Base-by-base conservation (phyloP, 176 grass and related monocot species). In the Lolium perenne region DNA sequence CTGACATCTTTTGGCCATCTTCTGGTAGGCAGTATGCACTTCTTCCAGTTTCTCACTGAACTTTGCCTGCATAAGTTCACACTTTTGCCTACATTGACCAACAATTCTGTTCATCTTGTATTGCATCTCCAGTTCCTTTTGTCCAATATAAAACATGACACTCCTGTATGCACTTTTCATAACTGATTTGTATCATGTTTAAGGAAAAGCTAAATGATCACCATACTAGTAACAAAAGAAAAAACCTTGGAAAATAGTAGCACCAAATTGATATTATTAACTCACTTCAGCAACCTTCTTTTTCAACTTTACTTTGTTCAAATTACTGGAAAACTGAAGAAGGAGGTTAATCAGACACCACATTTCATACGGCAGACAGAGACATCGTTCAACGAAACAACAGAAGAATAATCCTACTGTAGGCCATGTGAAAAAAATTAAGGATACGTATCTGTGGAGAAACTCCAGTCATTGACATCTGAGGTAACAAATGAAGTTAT, bases 121-220 rank as follows among this genome's bases (percentile, higher is more conserved):
- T 77, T 97, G 87, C 95, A 97, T 93, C 85, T 97, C 93, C 38
- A 97, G 78, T 40, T 97, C 93, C 82, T 97, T 95, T 86, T 97
- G 95, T 64, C 95, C 95, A 66, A 92, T 92, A 72, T 93, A 95
- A 82, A 97, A 97, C 95, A 95, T 92, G 51, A 97, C 87, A 69
- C 95, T 95, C 84, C 77, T 91, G 83, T 95, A 97, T 63, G 76
- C 89, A 88, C 85, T 94, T 86, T 97, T 95, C 95, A 97, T 92
- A 77, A 97, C 95, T 95, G 87, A 86, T 86, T 86, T 67, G 17
- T 77, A 67, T 53, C 73, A 48, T 23, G 45, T 48, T 87, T 35
- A 91, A 87, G 87, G 64, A 82, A 78, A 76, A 78, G 29, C 55
- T 14, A 84, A 32, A 76, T 21, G 62, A 71, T 7, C 25, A 54